A percentile compares a stretch with the other conserved stretches of the same genome.
phyloP scores from a whole-genome alignment of 495 filamentous ascomycete genomes.

The Talaromyces trachyspermus region DNA sequence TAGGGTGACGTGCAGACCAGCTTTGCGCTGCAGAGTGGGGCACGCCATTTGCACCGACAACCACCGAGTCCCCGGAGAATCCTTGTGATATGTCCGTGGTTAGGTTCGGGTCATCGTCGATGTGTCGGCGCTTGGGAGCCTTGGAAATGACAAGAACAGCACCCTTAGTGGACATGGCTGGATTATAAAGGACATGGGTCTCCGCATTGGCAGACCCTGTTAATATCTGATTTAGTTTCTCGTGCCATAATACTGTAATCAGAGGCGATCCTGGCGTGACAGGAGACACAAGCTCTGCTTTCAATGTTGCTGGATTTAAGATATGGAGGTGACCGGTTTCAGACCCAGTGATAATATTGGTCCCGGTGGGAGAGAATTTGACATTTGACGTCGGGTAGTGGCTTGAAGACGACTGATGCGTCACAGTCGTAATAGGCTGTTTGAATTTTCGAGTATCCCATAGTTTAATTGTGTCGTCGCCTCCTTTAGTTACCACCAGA shows the following conservation, averaged over 20 bases:
- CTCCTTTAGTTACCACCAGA: constrained; percentile 80
- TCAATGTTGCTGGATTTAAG: constrained; percentile 82
- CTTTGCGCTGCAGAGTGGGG: constrained; percentile 40
- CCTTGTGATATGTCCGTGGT: constrained; percentile 75
- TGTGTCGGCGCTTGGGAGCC: constrained; percentile 86
- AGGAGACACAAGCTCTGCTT: constrained; percentile 73
- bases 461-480: constrained; percentile 79
- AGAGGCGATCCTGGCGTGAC: constrained; percentile 77
- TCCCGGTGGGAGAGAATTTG: constrained; percentile 73
- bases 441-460: constrained; percentile 99
- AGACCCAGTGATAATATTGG: constrained; percentile 83
- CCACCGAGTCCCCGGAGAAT: constrained; percentile 73
- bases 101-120: constrained; percentile 82
- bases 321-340: constrained; percentile 83
- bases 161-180: constrained; percentile 68
- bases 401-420: constrained; percentile 73
- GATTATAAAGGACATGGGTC: constrained; percentile 85
- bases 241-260: constrained; percentile 83
- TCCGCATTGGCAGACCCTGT: constrained; percentile 87
- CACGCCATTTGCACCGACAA: constrained; percentile 47
- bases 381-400: constrained; percentile 82
- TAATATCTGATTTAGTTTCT: constrained; percentile 91
- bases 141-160: constrained; percentile 86
- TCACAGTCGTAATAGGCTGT: constrained; percentile 67
- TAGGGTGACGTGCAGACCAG: constrained; percentile 61